Evolutionary conservation across 2,329 filamentous ascomycete genomes (phyloP), one percentile per base, ranked within the genome.

Genomic region (Alternaria ethzedia): DNA sequence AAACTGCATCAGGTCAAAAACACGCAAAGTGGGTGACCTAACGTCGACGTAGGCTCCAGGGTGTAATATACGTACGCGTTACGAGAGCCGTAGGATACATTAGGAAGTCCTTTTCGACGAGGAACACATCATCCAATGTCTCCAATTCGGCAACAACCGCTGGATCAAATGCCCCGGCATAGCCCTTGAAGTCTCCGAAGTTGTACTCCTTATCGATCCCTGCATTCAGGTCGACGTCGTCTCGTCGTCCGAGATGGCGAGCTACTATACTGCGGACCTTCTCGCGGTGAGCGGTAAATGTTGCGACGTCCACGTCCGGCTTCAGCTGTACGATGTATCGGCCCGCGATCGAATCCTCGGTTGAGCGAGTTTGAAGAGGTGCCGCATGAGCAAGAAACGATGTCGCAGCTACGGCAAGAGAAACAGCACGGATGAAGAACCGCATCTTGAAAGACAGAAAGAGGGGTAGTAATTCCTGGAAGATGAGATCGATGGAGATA

Each of bases 321-420:
- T 79, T 82, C 50, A 84, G 56, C 68, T 79, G 80, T 63, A 83
- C 74, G 61, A 83, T 81, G 72, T 81, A 84, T 73, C 82, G 81
- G 64, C 76, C 77, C 15, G 77, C 74, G 47, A 82, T 70, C 15
- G 67, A 36, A 17, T 65, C 57, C 20, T 62, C 54, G 2, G 57
- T 20, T 2, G 59, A 28, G n/a, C 60, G 59, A 23, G 57, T 17
- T 15, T 61, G 11, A 12, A 74, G 41, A 13, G 74, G 73, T 45
- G 69, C 70, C 45, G 70, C 74, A 15, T 66, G 62, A n/a, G 62
- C 63, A 2, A 76, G 41, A 28, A 74, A 71, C 1, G 70, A 70
- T 9, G 67, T 52, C 5, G 61, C 69, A 25, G 68, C 67, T 11
- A 57, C 70, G 25, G 69, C 70, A 50, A 77, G 56, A 46, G 70